A percentile compares a stretch with the other conserved stretches of the same genome.
Conservation (phyloP, 495 filamentous ascomycete species). For the Echria macrotheca region DNA sequence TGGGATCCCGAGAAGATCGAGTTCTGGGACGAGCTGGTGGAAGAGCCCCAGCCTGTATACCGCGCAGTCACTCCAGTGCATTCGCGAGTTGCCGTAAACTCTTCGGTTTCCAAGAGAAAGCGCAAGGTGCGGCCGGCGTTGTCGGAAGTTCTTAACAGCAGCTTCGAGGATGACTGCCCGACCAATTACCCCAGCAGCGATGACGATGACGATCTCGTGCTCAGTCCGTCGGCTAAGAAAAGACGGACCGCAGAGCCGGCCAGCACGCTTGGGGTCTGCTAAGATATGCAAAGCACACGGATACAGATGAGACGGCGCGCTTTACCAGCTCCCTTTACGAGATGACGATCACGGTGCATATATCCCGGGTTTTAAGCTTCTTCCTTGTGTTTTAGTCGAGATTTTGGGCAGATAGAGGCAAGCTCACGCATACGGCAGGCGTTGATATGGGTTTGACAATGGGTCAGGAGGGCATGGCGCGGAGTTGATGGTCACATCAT, state of each 20-base stretch:
- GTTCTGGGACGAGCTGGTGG: slow-evolving; percentile 28
- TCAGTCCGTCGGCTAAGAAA: slow-evolving; percentile 32
- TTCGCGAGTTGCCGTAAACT: too few species aligned
- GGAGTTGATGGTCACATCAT: background rate
- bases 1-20: slow-evolving; percentile 29
- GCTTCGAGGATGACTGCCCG: slow-evolving; percentile 34
- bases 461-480: too few species aligned
- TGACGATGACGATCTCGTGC: slow-evolving; percentile 19
- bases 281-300: too few species aligned
- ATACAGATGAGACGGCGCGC: too few species aligned
- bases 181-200: slow-evolving; percentile 18
- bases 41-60: slow-evolving; percentile 4
- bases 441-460: too few species aligned
- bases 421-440: slow-evolving; percentile 4
- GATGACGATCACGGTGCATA: slow-evolving; percentile 6
- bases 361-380: slow-evolving; percentile 1
- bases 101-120: slow-evolving; percentile 26
- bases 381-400: background rate
- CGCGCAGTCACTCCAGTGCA: background rate
- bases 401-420: background rate
- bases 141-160: slow-evolving; percentile 26
- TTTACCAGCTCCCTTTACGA: too few species aligned
- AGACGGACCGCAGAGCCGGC: slow-evolving; percentile 21
- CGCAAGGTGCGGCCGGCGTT: slow-evolving; percentile 19
- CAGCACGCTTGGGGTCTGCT: slow-evolving; percentile 26